phyloP scores from a whole-genome alignment of 495 filamentous ascomycete species.

The Penicillium robsamsonii region DNA sequence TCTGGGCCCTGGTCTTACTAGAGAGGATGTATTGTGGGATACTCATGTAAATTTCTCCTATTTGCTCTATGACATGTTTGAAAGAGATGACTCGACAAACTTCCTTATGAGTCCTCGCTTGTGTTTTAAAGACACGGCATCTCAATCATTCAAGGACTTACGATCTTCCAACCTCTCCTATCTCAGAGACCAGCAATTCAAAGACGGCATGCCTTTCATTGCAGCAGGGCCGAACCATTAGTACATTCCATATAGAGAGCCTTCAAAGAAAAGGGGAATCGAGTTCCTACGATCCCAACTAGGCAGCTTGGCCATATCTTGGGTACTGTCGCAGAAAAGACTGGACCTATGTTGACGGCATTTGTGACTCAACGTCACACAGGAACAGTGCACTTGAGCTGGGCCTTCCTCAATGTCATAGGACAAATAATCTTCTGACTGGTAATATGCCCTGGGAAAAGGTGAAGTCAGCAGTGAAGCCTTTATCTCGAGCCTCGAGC shows the following conservation, averaged over 20 bases:
- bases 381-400: too few species aligned
- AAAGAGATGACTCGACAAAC: not conserved
- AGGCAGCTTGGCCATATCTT: not conserved
- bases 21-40: conserved; percentile 6
- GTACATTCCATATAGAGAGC: conserved; percentile 10
- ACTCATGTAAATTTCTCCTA: not conserved
- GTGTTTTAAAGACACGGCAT: conserved; percentile 8
- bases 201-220: not conserved
- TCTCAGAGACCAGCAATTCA: conserved; percentile 9
- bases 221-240: not conserved
- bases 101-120: not conserved
- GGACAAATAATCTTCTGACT: too few species aligned
- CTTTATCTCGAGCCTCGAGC: too few species aligned
- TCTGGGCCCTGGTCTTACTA: conserved; percentile 5
- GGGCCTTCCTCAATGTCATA: too few species aligned
- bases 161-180: conserved; percentile 10
- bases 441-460: too few species aligned
- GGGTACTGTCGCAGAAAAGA: too few species aligned
- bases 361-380: too few species aligned
- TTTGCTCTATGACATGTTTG: not conserved
- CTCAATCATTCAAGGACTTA: conserved; percentile 6
- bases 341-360: too few species aligned
- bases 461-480: too few species aligned
- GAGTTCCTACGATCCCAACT: not conserved
- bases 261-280: not conserved